phyloP scores from a whole-genome alignment of 306 rosid species.

The Benincasa hispida region DNA sequence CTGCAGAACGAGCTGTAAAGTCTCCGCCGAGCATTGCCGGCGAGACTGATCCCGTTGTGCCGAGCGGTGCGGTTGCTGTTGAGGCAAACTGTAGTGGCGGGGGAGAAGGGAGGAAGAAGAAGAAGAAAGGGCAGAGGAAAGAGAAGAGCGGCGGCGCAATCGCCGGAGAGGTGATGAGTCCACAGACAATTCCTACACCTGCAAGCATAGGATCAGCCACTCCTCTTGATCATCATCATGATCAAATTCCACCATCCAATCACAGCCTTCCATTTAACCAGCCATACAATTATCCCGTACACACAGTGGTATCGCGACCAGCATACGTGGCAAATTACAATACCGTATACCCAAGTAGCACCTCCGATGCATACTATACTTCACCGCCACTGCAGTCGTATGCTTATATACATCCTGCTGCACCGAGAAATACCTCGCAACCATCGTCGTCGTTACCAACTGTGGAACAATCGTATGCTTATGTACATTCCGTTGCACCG shows the following conservation, averaged over 20 bases:
- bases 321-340: slow-evolving; percentile 21
- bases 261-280: slow-evolving; percentile 29
- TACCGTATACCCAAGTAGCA: slow-evolving; percentile 26
- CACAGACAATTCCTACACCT: slow-evolving; percentile 12
- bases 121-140: slow-evolving; percentile 26
- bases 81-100: slow-evolving; percentile 8
- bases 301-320: slow-evolving; percentile 18
- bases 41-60: background rate
- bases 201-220: slow-evolving; percentile 19
- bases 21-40: slow-evolving; percentile 10
- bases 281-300: slow-evolving; percentile 17
- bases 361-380: slow-evolving; percentile 32
- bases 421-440: background rate
- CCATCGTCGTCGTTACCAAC: background rate
- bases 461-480: slow-evolving; percentile 16
- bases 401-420: slow-evolving; percentile 6
- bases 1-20: slow-evolving; percentile 19
- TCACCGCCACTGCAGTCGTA: slow-evolving; percentile 27
- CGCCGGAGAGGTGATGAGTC: background rate
- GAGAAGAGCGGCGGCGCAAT: slow-evolving; percentile 7
- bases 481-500: background rate
- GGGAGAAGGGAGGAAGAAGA: slow-evolving; percentile 31
- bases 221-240: slow-evolving; percentile 2
- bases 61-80: background rate
- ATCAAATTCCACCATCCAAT: slow-evolving; percentile 22